Evolutionary conservation across 495 filamentous ascomycete genomes (phyloP), one percentile per base, ranked within the genome.

Genomic region (Paragyromitra xinjiangensis): DNA sequence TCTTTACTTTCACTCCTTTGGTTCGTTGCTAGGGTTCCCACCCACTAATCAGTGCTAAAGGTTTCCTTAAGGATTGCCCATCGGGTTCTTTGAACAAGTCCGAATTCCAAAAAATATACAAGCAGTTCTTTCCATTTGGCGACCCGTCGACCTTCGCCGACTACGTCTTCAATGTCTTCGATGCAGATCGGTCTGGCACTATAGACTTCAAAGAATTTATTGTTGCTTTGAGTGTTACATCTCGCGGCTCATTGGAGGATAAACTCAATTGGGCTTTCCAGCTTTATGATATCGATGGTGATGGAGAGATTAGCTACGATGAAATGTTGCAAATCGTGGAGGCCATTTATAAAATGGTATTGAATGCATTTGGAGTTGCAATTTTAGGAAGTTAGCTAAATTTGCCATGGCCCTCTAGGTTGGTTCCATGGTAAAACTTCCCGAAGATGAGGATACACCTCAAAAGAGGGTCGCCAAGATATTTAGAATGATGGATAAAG

Each of bases 161-260:
- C 85, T 98, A 99, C 84, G 96, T 99, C 48, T 99, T 99, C 86
- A 97, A 98, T 80, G 95, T 99, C 11, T 99, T 99, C 84, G 95
- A 99, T 83, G 91, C 93, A 75, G 95, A 99, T 85, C 94, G 97
- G 81, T 96, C 93, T 45, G 95, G 95, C 69, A 93, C 93, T 71
- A 99, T 99, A 83, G 95, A 99, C 87, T 99, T 99, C 85, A 98
- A 99, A 84, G 96, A 98, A 84, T 98, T 98, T 85, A 99, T 99
- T 85, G 98, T 96, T 86, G 96, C 95, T 24, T 86, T 99, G 56
- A 97, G 94, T 83, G 96, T 99, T 80, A 99, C 95, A 16, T 96
- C 93, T 81, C 90, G 96, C 55, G 95, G 95, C 75, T 95, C 97
- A 87, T 95, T 98, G 93, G 96, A 98, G 87, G 95, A 99, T 84